phyloP scores from a whole-genome alignment of 768 basidiomycete species.

The Boletales sp. region DNA sequence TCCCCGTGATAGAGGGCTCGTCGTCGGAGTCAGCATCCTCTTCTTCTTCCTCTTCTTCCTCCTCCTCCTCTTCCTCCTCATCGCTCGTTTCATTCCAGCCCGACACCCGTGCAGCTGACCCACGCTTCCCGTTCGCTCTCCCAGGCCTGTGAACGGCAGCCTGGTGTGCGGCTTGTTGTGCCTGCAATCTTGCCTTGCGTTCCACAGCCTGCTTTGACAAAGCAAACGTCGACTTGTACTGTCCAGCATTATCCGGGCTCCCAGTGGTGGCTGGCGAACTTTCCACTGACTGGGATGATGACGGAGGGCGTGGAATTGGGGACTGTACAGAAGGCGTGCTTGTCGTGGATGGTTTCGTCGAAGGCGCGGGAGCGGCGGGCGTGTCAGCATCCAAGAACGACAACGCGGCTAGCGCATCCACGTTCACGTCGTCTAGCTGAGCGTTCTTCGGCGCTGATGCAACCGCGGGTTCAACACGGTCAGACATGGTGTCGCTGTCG shows the following conservation, averaged over 20 bases:
- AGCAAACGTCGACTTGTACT: constrained; percentile 85
- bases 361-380: constrained; percentile 15
- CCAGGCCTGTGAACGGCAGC: constrained; percentile 77
- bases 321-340: constrained; percentile 8
- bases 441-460: constrained; percentile 8
- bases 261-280: constrained; percentile 8
- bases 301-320: constrained; percentile 24
- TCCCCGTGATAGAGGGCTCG: constrained; percentile 32
- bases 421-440: constrained; percentile 47
- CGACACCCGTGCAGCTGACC: constrained; percentile 38
- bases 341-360: constrained; percentile 3
- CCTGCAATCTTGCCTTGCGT: constrained; percentile 79
- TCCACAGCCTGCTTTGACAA: constrained; percentile 81
- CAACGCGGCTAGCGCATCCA: constrained; percentile 76
- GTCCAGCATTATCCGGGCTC: constrained; percentile 29
- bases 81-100: constrained; percentile 73
- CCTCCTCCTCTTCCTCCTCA: constrained; percentile 80
- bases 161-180: constrained; percentile 77
- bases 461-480: constrained; percentile 10
- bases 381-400: constrained; percentile 60
- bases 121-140: constrained; percentile 41
- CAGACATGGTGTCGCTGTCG: constrained; percentile 34
- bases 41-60: constrained; percentile 70
- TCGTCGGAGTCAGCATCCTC: constrained; percentile 63
- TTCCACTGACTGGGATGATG: constrained; percentile 37